Base-by-base conservation (phyloP, 306 rosid genomes). In the Malus orientalis region DNA sequence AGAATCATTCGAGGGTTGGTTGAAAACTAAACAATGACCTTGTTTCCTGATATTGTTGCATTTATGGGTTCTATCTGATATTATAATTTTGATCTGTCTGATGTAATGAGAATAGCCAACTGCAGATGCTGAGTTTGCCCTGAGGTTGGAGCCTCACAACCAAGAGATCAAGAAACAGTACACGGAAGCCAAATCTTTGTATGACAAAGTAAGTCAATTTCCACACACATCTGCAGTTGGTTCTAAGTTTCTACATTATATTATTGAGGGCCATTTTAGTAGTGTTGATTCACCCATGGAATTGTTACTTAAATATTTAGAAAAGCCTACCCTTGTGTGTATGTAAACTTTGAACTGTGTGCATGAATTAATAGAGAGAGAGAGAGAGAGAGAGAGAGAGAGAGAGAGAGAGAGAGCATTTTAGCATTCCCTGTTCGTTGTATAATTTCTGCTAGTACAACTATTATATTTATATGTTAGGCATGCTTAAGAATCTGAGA, bases 121-220 rank as follows among this genome's bases (percentile, higher is more conserved):
- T 81, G 78, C 89, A 95, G 99, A 95, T 95, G 91, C 97, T 36
- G 97, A 89, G 74, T 90, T 92, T 89, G 91, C 97, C 83, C 80
- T 89, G 82, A 88, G 92, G 83, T 87, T 95, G 97, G 96, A 95
- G 84, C 97, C 97, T 57, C 87, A 87, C 73, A 95, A 95, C 85
- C 92, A 91, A 86, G 99, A 95, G 82, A 81, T 92, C 87, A 95
- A 95, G 87, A 92, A 87, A 79, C 99, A 95, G 67, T 88, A 85
- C 79, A 81, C 88, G 19, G 99, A 92, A 81, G 88, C 90, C 77
- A 95, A 90, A 81, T 82, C 93, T 74, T 78, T 88, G 81, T 85
- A 85, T 74, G 97, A 91, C 73, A 92, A 92, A 66, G 99, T 92
- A 83, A 85, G 95, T 40, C 20, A 74, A 44, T 73, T 54, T 42